phyloP scores from a whole-genome alignment of 352 stramenopile species.

The Phytophthora pini region DNA sequence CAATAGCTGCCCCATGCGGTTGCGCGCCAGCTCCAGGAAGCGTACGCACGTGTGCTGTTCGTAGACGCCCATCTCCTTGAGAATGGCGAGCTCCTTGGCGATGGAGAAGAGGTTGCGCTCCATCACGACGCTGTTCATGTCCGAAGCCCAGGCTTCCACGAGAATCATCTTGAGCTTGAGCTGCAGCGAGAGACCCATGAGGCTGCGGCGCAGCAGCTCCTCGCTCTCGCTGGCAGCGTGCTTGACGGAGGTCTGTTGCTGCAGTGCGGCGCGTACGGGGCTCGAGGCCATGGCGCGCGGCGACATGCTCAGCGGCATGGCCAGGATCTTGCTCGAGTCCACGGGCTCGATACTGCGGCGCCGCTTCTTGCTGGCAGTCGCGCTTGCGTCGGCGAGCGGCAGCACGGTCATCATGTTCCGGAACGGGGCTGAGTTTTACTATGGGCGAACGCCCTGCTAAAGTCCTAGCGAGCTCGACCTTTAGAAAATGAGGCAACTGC shows the following conservation, averaged over 20 bases:
- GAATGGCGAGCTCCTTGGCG: constrained; percentile 80
- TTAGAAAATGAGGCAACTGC: constrained; percentile 33
- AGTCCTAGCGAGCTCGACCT: constrained; percentile 13
- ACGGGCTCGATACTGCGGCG: constrained; percentile 71
- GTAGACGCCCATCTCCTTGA: constrained; percentile 81
- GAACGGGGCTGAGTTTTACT: constrained; percentile 4
- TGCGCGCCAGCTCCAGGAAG: constrained; percentile 77
- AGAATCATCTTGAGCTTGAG: constrained; percentile 89
- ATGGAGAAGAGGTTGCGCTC: constrained; percentile 85
- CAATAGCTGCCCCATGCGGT: constrained; percentile 69
- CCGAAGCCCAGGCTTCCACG: constrained; percentile 80
- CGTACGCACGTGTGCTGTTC: constrained; percentile 77
- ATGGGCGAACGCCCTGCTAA: constrained; percentile 2
- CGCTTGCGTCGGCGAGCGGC: constrained; percentile 30
- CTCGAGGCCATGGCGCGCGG: constrained; percentile 33
- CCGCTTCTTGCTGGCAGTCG: constrained; percentile 62
- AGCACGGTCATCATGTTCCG: constrained; percentile 58
- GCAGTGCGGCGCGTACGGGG: constrained; percentile 23
- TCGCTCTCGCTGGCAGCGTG: constrained; percentile 18
- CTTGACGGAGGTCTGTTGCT: constrained; percentile 16
- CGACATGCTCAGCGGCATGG: constrained; percentile 51
- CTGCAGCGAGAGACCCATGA: constrained; percentile 82
- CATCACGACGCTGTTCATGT: constrained; percentile 90
- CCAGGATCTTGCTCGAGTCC: constrained; percentile 61
- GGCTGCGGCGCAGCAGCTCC: constrained; percentile 60